Percentiles rank a stretch among this genome's conserved stretches.
phyloP scores from a whole-genome alignment of 768 basidiomycete species.

The Phanerochaete carnosa region DNA sequence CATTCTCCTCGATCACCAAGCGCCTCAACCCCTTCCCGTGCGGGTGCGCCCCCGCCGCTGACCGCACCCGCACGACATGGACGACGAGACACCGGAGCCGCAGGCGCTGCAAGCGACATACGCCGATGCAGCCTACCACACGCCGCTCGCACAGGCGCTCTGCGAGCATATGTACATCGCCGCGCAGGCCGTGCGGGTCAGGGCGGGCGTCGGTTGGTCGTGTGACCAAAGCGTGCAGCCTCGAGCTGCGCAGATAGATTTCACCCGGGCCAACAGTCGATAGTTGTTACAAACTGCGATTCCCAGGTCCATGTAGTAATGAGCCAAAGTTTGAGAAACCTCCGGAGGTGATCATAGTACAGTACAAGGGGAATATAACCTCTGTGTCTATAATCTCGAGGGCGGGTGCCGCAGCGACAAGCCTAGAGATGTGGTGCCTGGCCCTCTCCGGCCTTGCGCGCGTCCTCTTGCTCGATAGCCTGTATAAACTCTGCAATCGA shows the following conservation, averaged over 20 bases:
- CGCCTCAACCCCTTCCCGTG: conserved; percentile 5
- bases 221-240: background rate
- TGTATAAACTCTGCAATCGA: conserved; percentile 4
- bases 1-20: background rate
- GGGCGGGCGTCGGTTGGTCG: background rate
- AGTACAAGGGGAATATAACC: too few species aligned
- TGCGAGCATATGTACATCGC: background rate
- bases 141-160: conserved; percentile 3
- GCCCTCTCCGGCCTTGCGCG: background rate
- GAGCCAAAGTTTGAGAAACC: too few species aligned
- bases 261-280: too few species aligned
- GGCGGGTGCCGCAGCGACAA: background rate
- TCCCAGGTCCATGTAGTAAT: too few species aligned
- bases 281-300: too few species aligned
- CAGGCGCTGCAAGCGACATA: background rate
- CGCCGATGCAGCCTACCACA: background rate
- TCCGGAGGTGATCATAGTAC: too few species aligned
- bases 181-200: background rate
- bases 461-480: background rate
- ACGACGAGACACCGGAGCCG: background rate
- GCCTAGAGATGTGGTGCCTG: background rate
- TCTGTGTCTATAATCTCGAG: background rate
- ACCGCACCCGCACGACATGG: background rate
- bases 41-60: background rate
- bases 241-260: too few species aligned